A percentile compares a stretch with the other conserved stretches of the same genome.
phyloP scores from a whole-genome alignment of 345 rosid genomes.

The Eutrema heterophyllum region DNA sequence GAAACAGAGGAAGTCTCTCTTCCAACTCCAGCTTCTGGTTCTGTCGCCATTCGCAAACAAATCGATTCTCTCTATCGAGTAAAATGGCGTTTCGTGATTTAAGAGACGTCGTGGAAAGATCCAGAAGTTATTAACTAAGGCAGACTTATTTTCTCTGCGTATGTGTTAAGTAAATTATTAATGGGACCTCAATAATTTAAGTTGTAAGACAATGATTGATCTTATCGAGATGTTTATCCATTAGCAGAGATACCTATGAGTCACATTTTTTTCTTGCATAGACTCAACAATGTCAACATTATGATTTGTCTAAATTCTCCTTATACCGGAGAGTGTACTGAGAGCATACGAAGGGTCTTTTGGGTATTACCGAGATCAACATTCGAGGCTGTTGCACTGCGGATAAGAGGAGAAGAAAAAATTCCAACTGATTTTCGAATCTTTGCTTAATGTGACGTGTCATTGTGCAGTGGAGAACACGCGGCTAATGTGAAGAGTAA shows the following conservation, averaged over 20 bases:
- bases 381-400: not conserved
- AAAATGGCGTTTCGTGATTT: not conserved
- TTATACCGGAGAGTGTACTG: not conserved
- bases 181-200: constrained; percentile 5
- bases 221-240: constrained; percentile 21
- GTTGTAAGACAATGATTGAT: constrained; percentile 15
- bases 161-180: not conserved
- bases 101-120: constrained; percentile 41
- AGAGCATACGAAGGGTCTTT: not conserved
- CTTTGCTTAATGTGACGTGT: not conserved
- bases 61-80: not conserved
- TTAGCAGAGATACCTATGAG: constrained; percentile 11
- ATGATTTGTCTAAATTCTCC: constrained; percentile 8
- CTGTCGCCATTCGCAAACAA: constrained; percentile 35
- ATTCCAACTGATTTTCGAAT: not conserved
- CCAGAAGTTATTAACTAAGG: constrained; percentile 26
- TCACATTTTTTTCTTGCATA: not conserved
- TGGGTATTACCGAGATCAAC: not conserved
- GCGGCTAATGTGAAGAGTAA: not conserved
- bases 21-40: constrained; percentile 13
- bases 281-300: not conserved
- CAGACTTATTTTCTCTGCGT: not conserved
- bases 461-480: not conserved
- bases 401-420: not conserved
- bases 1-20: constrained; percentile 40